Percentiles rank a stretch among this genome's conserved stretches.
Conservation (phyloP, 768 basidiomycete species). For the Auricularia cornea region DNA sequence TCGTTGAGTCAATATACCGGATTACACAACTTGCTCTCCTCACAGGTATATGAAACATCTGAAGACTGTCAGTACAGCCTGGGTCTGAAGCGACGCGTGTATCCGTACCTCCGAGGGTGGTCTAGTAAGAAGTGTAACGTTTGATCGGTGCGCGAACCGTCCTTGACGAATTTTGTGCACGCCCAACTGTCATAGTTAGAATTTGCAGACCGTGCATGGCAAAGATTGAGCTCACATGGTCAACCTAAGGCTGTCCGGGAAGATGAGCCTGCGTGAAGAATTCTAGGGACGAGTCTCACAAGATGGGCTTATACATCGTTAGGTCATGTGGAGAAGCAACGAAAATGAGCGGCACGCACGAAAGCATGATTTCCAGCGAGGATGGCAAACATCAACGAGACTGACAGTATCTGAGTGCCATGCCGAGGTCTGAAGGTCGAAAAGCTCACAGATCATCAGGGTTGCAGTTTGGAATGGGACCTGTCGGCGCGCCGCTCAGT, state of each 20-base stretch:
- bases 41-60: slow-evolving; percentile 75
- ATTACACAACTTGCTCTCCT: not conserved
- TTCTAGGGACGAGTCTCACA: slow-evolving; percentile 38
- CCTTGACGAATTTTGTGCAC: slow-evolving; percentile 51
- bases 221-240: slow-evolving; percentile 52
- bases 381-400: slow-evolving; percentile 63
- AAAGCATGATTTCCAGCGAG: slow-evolving; percentile 91
- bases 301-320: slow-evolving; percentile 55
- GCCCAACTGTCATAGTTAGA: slow-evolving; percentile 60
- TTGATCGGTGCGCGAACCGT: slow-evolving; percentile 54
- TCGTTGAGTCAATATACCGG: not conserved
- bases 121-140: slow-evolving; percentile 88
- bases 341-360: slow-evolving; percentile 38
- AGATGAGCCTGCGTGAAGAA: not conserved
- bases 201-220: not conserved
- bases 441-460: slow-evolving; percentile 45
- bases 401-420: slow-evolving; percentile 5
- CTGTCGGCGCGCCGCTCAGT: slow-evolving; percentile 36
- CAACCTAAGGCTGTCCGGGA: slow-evolving; percentile 56
- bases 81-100: slow-evolving; percentile 15
- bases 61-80: too few relatives aligned
- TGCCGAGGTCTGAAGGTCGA: not conserved
- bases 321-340: not conserved
- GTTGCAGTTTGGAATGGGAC: slow-evolving; percentile 87
- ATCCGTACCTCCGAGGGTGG: slow-evolving; percentile 62